These are phyloP conservation scores for Pichia gijzeniarum DNA, from an alignment of 805 yeast genomes.

Conservation along the genomic window DNA sequence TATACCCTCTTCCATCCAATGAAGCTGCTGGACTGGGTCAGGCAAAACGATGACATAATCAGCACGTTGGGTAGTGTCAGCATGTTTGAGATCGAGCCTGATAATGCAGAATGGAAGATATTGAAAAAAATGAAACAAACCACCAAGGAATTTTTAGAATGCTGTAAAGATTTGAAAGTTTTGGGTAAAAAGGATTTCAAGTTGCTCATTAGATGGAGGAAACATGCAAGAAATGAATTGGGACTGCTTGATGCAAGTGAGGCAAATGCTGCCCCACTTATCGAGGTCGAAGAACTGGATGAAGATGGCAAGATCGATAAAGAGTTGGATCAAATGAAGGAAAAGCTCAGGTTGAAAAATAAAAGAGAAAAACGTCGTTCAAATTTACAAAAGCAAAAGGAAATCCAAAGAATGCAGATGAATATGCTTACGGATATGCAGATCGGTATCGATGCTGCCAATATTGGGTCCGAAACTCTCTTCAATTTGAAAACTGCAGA, in stretches of 20 bases:
- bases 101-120: conserved; percentile 65
- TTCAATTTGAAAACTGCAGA: conserved; percentile 84
- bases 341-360: conserved; percentile 57
- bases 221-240: conserved; percentile 70
- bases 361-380: conserved; percentile 79
- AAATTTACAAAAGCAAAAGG: conserved; percentile 82
- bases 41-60: conserved; percentile 69
- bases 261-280: conserved; percentile 43
- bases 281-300: conserved; percentile 63
- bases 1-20: conserved; percentile 62
- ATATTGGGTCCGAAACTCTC: conserved; percentile 67
- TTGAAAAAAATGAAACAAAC: conserved; percentile 70
- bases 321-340: conserved; percentile 70
- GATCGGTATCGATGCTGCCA: conserved; percentile 89
- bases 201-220: conserved; percentile 78
- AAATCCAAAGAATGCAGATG: conserved; percentile 87
- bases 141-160: conserved; percentile 70
- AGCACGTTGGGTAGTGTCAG: conserved; percentile 70
- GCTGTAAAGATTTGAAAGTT: conserved; percentile 87
- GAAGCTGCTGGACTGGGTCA: conserved; percentile 76
- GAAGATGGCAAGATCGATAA: conserved; percentile 89
- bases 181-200: conserved; percentile 93
- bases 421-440: conserved; percentile 90
- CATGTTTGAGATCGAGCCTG: conserved; percentile 54
- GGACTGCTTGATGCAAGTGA: conserved; percentile 56